phyloP scores from a whole-genome alignment of 768 basidiomycete genomes.

The Pleurotus tuoliensis region DNA sequence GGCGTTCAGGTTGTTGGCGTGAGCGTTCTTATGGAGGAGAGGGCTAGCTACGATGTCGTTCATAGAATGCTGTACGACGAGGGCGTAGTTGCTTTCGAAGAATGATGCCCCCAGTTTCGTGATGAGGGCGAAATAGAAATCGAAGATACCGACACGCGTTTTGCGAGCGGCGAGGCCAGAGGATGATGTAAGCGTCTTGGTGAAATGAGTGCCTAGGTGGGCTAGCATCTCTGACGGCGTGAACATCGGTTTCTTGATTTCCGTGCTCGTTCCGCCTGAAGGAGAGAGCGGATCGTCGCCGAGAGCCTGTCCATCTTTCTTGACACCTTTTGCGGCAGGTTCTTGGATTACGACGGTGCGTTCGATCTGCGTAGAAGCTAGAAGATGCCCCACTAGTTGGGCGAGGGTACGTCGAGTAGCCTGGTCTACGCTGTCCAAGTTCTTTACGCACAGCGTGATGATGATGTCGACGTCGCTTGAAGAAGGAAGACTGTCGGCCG shows the following conservation, averaged over 20 bases:
- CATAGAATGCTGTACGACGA: slow-evolving; percentile 76
- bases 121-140: slow-evolving; percentile 80
- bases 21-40: not conserved
- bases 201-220: slow-evolving; percentile 79
- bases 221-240: slow-evolving; percentile 75
- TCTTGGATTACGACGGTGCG: slow-evolving; percentile 43
- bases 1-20: slow-evolving; percentile 19
- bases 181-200: slow-evolving; percentile 55
- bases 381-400: slow-evolving; percentile 76
- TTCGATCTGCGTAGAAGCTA: slow-evolving; percentile 79
- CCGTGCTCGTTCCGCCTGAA: slow-evolving; percentile 41
- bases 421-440: slow-evolving; percentile 81
- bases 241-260: slow-evolving; percentile 65
- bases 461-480: slow-evolving; percentile 76
- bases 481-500: slow-evolving; percentile 49
- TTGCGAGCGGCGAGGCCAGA: slow-evolving; percentile 35
- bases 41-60: slow-evolving; percentile 67
- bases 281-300: slow-evolving; percentile 51
- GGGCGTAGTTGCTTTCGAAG: slow-evolving; percentile 78
- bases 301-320: slow-evolving; percentile 54
- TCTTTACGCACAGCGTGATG: slow-evolving; percentile 60
- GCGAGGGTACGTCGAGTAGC: slow-evolving; percentile 77
- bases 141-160: slow-evolving; percentile 81
- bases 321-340: slow-evolving; percentile 45
- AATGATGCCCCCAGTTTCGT: slow-evolving; percentile 70